Percentiles rank a stretch among this genome's conserved stretches.
Conservation (phyloP, 495 filamentous ascomycete species). For the Sabuloglossum arenarium region DNA sequence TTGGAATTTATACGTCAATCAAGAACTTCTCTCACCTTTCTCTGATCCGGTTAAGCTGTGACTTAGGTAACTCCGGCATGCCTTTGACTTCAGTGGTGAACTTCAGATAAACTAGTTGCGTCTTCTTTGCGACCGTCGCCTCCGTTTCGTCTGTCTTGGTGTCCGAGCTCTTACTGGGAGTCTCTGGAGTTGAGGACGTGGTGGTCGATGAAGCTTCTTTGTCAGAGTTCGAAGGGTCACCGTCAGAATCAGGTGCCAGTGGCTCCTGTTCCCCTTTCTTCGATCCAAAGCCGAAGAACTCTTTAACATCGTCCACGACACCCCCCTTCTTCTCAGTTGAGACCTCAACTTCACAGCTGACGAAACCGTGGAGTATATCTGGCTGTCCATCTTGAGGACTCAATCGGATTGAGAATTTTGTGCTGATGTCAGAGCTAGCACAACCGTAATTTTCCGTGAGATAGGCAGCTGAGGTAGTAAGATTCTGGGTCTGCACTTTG, state of each 20-base stretch:
- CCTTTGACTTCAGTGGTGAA: conserved; percentile 41
- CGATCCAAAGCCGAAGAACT: conserved; percentile 77
- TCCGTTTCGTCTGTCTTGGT: conserved; percentile 26
- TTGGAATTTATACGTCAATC: background rate
- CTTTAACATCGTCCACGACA: conserved; percentile 82
- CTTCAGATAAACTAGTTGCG: conserved; percentile 47
- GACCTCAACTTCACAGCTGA: conserved; percentile 63
- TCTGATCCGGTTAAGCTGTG: conserved; percentile 43
- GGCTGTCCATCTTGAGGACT: conserved; percentile 60
- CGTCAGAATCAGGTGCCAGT: conserved; percentile 20
- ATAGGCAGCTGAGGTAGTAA: conserved; percentile 58
- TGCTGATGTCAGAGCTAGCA: conserved; percentile 48
- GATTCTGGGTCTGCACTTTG: conserved; percentile 50
- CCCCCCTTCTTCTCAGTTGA: conserved; percentile 47
- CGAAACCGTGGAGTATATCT: conserved; percentile 48
- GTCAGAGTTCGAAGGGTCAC: conserved; percentile 15
- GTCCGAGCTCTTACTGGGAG: conserved; percentile 17
- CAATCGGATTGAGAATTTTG: conserved; percentile 58
- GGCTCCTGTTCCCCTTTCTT: conserved; percentile 68
- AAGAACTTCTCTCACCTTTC: conserved; percentile 16
- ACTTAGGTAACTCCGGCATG: conserved; percentile 30
- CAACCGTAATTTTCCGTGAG: conserved; percentile 62
- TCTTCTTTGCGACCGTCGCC: conserved; percentile 34
- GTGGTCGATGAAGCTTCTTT: conserved; percentile 21
- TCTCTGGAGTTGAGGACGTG: conserved; percentile 23